Evolutionary conservation across 208 protist species (phyloP).

Genomic region (Leishmania martiniquensis): DNA sequence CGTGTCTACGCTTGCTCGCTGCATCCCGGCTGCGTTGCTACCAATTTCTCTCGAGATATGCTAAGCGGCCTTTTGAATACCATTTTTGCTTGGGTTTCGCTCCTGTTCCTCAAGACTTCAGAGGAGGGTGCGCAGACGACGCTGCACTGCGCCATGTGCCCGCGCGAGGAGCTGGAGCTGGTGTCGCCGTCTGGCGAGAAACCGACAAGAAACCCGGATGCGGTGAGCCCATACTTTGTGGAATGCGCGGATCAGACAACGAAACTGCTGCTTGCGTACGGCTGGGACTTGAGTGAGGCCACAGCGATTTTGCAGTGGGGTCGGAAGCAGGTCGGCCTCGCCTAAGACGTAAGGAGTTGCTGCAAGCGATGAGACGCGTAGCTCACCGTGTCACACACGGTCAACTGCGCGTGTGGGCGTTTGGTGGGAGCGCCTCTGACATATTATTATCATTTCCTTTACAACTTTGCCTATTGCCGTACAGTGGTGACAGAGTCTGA

Average conservation of each 20-base stretch:
- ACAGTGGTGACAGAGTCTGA: neutral
- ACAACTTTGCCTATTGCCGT: neutral
- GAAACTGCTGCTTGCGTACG: conserved; percentile 64
- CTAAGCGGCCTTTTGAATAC: conserved; percentile 31
- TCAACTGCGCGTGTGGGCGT: neutral
- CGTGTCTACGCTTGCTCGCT: conserved; percentile 76
- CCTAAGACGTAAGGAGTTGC: neutral
- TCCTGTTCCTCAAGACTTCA: conserved; percentile 23
- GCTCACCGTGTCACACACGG: neutral
- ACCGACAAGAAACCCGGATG: conserved; percentile 11
- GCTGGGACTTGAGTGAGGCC: conserved; percentile 80
- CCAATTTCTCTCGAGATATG: conserved; percentile 70
- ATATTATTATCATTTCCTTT: neutral
- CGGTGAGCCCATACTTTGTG: conserved; percentile 84
- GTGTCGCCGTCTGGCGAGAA: conserved; percentile 35
- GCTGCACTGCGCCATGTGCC: conserved; percentile 87
- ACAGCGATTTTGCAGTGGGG: conserved; percentile 74
- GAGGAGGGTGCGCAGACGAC: conserved; percentile 88
- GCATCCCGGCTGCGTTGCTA: conserved; percentile 81
- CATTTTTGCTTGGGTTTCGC: conserved; percentile 18
- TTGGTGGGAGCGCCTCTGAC: neutral
- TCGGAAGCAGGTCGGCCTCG: conserved; percentile 54
- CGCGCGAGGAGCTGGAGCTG: conserved; percentile 69
- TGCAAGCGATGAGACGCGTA: neutral
- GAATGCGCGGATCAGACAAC: conserved; percentile 80